Evolutionary conservation across 2,329 filamentous ascomycete genomes (phyloP).

Genomic region (Paracorniculantispora psalliotae): DNA sequence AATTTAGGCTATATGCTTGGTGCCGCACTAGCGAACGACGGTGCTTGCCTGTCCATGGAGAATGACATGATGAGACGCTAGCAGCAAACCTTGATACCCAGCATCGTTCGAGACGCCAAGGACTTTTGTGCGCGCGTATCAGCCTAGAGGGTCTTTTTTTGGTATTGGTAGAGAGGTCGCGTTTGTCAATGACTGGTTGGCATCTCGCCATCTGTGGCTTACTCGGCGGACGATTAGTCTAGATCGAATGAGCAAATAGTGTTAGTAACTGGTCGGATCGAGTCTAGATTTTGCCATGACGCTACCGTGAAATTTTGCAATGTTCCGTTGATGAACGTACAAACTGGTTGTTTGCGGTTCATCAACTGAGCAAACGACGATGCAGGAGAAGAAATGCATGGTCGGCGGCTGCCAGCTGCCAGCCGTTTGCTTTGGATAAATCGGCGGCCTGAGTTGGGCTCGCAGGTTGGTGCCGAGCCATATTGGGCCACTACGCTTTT

Average conservation of each 20-base stretch:
- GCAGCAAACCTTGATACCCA: conserved; percentile 4
- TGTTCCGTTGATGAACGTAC: neutral
- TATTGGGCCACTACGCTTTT: neutral
- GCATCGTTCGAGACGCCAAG: too few species aligned
- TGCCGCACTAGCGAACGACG: neutral
- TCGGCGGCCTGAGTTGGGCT: neutral
- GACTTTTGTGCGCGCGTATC: neutral
- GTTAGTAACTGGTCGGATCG: neutral
- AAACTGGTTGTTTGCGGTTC: neutral
- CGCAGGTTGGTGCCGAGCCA: conserved; percentile 3
- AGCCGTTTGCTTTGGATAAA: conserved; percentile 5
- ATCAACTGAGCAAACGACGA: neutral
- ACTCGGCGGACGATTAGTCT: neutral
- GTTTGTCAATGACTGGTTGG: neutral
- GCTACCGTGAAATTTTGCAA: neutral
- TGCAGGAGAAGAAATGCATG: neutral
- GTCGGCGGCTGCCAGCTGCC: neutral
- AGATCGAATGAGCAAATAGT: neutral
- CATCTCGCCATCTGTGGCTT: neutral
- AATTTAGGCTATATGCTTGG: neutral
- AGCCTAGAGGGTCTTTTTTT: neutral
- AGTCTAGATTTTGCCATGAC: neutral
- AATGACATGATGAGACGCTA: neutral
- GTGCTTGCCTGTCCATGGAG: neutral
- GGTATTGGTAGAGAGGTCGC: neutral